Evolutionary conservation across 2,329 filamentous ascomycete genomes (phyloP), one percentile per base, ranked within the genome.

Genomic region (Coniochaeta sp.): DNA sequence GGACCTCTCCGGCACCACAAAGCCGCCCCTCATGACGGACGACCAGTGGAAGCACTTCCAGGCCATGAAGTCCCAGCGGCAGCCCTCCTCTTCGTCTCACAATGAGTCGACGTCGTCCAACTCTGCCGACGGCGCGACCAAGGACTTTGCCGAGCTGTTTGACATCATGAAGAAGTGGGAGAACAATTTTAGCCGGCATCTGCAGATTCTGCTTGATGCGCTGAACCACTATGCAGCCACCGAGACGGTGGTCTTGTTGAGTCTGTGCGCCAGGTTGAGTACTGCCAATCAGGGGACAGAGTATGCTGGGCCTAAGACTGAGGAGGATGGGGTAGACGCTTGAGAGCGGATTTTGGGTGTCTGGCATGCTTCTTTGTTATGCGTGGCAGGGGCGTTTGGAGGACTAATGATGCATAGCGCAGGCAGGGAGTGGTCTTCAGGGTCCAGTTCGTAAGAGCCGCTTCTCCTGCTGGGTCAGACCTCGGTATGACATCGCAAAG

Each of bases 161-260:
- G 93, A 96, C 65, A 91, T 93, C 62, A 84, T 99, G 62, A 85
- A 86, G 70, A 92, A 93, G 75, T 98, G 96, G 78, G 95, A 99
- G 73, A 87, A 88, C 65, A 96, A 96, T 70, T 99, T 99, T 72
- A 90, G 89, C 61, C 81, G 92, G 55, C 93, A 98, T 74, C 76
- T 99, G 67, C 93, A 96, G 77, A 96, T 98, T 66, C 75, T 99
- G 68, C 85, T 98, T 40, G 95, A 98, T 71, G 93, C 91, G 62
- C 81, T 99, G 64, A 98, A 99, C 68, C 96, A 98, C 74, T 96
- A 97, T 68, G 95, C 95, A 2, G 95, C 95, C 0, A 98, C 95
- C 0, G 95, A 99, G 78, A 98, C 95, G 43, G 93, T 97, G 3
- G 95, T 96, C 19, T 81, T 99, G 65, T 77, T 98, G 63, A 93